Percentiles rank a stretch among this genome's conserved stretches.
Conservation (phyloP, 2,329 filamentous ascomycete genomes). For the Sporothrix variecibatus region DNA sequence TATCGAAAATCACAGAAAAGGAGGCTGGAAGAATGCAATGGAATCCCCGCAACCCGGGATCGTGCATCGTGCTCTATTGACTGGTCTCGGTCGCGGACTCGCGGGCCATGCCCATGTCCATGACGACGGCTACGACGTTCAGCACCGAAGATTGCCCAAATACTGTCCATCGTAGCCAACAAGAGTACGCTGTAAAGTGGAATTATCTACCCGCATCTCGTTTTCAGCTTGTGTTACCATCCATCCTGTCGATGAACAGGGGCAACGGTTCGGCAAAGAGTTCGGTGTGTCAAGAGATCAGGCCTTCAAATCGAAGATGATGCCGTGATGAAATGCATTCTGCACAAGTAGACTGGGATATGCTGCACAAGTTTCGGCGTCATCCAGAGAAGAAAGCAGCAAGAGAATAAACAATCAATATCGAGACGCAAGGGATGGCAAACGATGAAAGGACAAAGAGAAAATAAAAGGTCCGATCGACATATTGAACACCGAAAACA, state of each 20-base stretch:
- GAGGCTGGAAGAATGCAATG: conserved; percentile 12
- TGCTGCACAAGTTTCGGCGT: background rate
- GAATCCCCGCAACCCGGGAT: background rate
- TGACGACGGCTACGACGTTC: background rate
- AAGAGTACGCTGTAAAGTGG: background rate
- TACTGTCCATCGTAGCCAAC: background rate
- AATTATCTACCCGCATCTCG: background rate
- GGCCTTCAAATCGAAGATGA: background rate
- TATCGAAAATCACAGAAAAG: background rate
- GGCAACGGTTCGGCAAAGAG: background rate
- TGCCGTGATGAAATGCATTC: background rate
- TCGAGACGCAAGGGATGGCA: conserved; percentile 5
- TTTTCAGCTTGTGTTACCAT: conserved; percentile 12
- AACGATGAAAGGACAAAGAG: background rate
- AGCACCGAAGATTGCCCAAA: background rate
- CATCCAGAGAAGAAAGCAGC: background rate
- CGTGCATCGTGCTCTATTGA: background rate
- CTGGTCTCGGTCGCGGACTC: background rate
- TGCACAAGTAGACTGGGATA: background rate
- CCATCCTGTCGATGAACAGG: background rate
- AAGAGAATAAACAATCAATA: background rate
- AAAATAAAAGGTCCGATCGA: background rate
- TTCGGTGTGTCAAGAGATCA: background rate
- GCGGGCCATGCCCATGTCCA: background rate
- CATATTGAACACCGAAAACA: conserved; percentile 4